Evolutionary conservation across 768 basidiomycete species (phyloP).

Genomic region (Sarcomyxa edulis): DNA sequence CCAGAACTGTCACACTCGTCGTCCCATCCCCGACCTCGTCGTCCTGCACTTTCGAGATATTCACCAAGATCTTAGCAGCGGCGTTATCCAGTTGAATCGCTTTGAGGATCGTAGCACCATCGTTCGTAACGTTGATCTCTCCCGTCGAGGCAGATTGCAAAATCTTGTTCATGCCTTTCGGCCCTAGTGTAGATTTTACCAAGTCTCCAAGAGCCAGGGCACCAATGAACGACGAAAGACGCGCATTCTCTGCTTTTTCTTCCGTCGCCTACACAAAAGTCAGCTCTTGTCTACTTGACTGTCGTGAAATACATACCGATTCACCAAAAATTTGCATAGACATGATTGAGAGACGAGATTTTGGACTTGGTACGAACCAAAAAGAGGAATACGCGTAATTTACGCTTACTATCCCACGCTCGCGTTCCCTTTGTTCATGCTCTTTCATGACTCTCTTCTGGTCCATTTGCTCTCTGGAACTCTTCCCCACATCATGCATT

Average conservation of each 20-base stretch:
- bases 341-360: constrained; percentile 38
- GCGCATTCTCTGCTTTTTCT: constrained; percentile 97
- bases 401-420: no score
- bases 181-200: constrained; percentile 96
- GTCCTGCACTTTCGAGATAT: constrained; percentile 99
- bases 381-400: no score
- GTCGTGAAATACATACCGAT: constrained; percentile 33
- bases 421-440: no score
- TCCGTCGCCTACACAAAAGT: constrained; percentile 61
- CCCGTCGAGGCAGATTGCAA: constrained; percentile 87
- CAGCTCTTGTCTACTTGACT: neutral
- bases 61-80: constrained; percentile 98
- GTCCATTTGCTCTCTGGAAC: no score
- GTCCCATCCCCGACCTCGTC: constrained; percentile 98
- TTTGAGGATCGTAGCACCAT: constrained; percentile 97
- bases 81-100: constrained; percentile 97
- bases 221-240: constrained; percentile 96
- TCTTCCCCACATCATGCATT: no score
- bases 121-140: constrained; percentile 96
- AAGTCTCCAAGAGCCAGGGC: constrained; percentile 96
- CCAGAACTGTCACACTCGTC: constrained; percentile 86
- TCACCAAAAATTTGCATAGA: constrained; percentile 69
- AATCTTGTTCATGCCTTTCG: constrained; percentile 99
- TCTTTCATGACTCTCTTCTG: no score
- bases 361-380: no score